phyloP scores from a whole-genome alignment of 2,329 filamentous ascomycete genomes.

The Amesomyces nigricolor region DNA sequence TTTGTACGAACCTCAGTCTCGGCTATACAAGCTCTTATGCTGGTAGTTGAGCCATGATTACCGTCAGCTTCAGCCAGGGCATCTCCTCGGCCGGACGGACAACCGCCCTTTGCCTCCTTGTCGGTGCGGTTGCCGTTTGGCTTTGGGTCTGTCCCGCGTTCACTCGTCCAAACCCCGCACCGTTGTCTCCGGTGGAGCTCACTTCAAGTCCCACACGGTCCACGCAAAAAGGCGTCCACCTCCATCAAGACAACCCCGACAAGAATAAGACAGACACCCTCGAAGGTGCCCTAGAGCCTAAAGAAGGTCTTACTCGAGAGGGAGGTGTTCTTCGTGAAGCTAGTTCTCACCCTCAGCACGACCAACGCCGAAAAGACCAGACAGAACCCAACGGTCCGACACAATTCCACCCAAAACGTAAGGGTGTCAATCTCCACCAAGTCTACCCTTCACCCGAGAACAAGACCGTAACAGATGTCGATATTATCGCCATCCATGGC shows the following conservation, averaged over 20 bases:
- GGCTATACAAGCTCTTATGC: not conserved
- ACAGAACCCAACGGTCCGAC: no score
- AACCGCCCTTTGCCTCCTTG: not conserved
- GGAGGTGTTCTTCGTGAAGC: no score
- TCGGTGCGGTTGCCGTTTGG: not conserved
- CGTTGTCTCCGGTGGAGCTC: no score
- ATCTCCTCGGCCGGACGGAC: not conserved
- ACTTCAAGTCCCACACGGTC: not conserved
- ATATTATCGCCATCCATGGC: constrained; percentile 26
- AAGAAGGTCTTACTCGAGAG: no score
- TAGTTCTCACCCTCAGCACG: no score
- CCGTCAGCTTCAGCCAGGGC: not conserved
- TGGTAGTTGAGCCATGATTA: not conserved
- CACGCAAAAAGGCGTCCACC: not conserved
- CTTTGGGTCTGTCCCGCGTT: not conserved
- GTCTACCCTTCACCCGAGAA: no score
- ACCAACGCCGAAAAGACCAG: no score
- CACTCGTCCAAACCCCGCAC: not conserved
- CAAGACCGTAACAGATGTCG: constrained; percentile 5
- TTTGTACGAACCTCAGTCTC: not conserved
- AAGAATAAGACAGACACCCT: constrained; percentile 7
- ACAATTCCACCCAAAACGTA: no score
- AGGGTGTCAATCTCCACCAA: no score
- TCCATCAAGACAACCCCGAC: constrained; percentile 11
- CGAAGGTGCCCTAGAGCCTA: no score